Conservation (phyloP, 2,329 filamentous ascomycete species). For the Dendryphion nanum region DNA sequence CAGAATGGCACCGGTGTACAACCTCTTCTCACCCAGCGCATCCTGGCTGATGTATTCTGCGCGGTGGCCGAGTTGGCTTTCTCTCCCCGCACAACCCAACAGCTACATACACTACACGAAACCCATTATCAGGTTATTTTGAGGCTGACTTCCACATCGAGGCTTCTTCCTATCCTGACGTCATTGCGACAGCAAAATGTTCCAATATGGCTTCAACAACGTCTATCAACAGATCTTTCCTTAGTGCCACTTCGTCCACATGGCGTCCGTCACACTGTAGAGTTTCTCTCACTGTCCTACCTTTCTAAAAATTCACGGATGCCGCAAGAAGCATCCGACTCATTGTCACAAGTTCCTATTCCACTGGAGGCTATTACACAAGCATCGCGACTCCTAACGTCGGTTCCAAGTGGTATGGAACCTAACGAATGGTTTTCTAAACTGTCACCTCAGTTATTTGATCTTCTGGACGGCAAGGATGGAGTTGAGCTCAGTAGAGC, state of each 20-base stretch:
- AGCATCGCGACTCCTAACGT: slow-evolving; percentile 61
- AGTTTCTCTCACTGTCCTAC: slow-evolving; percentile 70
- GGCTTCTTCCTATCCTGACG: slow-evolving; percentile 62
- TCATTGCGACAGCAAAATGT: slow-evolving; percentile 62
- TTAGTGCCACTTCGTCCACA: slow-evolving; percentile 59
- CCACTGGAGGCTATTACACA: slow-evolving; percentile 67
- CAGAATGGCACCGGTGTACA: slow-evolving; percentile 32
- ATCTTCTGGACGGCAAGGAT: slow-evolving; percentile 60
- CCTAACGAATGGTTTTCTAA: slow-evolving; percentile 60
- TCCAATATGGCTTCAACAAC: slow-evolving; percentile 59
- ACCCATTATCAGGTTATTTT: slow-evolving; percentile 18
- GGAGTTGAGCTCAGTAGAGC: slow-evolving; percentile 59
- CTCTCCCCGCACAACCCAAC: slow-evolving; percentile 18
- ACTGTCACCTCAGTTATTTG: slow-evolving; percentile 61
- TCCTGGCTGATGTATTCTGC: slow-evolving; percentile 35
- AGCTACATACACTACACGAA: slow-evolving; percentile 11
- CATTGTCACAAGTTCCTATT: slow-evolving; percentile 54
- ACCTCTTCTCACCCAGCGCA: slow-evolving; percentile 35
- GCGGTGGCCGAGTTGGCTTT: slow-evolving; percentile 35
- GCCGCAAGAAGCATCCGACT: slow-evolving; percentile 24
- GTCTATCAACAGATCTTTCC: slow-evolving; percentile 59
- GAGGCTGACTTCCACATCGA: slow-evolving; percentile 47
- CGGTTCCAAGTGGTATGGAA: slow-evolving; percentile 55
- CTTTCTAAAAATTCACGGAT: slow-evolving; percentile 49
- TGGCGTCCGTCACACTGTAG: slow-evolving; percentile 66